Percentiles rank a stretch among this genome's conserved stretches.
These are phyloP conservation scores for Immersiella caudata DNA, from an alignment of 495 filamentous ascomycete genomes.

Conservation along the genomic window DNA sequence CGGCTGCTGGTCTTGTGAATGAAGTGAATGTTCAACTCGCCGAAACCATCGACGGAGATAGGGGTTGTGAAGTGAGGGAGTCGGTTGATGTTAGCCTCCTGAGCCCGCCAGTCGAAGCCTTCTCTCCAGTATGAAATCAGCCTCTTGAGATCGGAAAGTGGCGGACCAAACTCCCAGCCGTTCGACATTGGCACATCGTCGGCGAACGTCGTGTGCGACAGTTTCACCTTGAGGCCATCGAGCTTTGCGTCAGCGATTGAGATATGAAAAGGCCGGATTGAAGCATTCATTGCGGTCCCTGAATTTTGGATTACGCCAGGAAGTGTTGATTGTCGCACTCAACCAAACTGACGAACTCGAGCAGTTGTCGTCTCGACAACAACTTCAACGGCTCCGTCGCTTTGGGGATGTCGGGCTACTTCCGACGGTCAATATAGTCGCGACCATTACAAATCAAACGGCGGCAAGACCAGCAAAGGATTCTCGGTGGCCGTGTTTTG, in stretches of 20 bases:
- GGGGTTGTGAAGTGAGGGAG: slow-evolving; percentile 59
- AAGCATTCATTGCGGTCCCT: neutral
- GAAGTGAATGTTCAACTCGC: slow-evolving; percentile 54
- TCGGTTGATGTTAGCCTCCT: slow-evolving; percentile 55
- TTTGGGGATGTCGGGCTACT: too few relatives aligned
- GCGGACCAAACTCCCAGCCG: slow-evolving; percentile 45
- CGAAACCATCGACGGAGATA: slow-evolving; percentile 46
- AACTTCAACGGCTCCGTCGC: neutral
- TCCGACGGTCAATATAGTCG: neutral
- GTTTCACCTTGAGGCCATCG: slow-evolving; percentile 35
- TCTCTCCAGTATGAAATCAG: slow-evolving; percentile 53
- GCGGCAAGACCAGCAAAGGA: slow-evolving; percentile 4
- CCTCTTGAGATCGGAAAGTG: slow-evolving; percentile 55
- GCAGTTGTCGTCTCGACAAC: neutral
- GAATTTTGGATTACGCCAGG: too few relatives aligned
- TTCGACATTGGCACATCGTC: slow-evolving; percentile 35
- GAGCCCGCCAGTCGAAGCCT: slow-evolving; percentile 48
- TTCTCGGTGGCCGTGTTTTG: slow-evolving; percentile 9
- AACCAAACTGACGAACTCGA: too few relatives aligned
- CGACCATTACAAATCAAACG: neutral
- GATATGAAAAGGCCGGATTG: slow-evolving; percentile 41
- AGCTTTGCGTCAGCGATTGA: slow-evolving; percentile 33
- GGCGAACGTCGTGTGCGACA: slow-evolving; percentile 35
- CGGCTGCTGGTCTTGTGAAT: slow-evolving; percentile 56
- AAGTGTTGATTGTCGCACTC: too few relatives aligned